Conservation (phyloP, 148 eudicot genomes). For the Persicaria maculosa region DNA sequence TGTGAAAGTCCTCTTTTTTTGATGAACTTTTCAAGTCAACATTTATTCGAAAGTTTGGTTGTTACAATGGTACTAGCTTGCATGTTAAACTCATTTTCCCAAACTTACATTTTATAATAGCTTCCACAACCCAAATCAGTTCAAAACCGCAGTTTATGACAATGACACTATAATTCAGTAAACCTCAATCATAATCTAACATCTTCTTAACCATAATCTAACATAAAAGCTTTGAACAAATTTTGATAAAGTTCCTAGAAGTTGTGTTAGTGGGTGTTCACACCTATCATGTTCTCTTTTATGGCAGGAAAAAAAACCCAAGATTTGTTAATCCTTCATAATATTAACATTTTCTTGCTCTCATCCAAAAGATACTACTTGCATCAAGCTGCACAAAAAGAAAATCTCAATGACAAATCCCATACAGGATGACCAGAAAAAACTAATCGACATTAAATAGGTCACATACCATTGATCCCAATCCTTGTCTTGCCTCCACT, state of each 20-base stretch:
- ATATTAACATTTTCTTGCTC: neutral
- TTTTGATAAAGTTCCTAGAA: too few relatives aligned
- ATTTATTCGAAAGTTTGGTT: neutral
- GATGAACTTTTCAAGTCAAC: neutral
- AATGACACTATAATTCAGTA: too few relatives aligned
- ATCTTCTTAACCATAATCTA: too few relatives aligned
- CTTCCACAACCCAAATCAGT: too few relatives aligned
- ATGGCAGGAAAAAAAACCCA: neutral
- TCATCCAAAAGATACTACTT: neutral
- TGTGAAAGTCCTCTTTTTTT: neutral
- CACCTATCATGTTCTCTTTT: too few relatives aligned
- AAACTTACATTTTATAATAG: too few relatives aligned
- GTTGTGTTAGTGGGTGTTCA: too few relatives aligned
- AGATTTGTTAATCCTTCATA: neutral
- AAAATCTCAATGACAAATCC: neutral
- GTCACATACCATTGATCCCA: conserved; percentile 83
- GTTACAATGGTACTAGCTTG: too few relatives aligned
- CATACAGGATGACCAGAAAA: neutral
- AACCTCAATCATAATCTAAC: too few relatives aligned
- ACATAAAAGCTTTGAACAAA: too few relatives aligned
- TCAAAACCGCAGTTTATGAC: too few relatives aligned
- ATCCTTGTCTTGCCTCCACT: conserved; percentile 66
- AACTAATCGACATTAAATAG: neutral
- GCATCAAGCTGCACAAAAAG: neutral
- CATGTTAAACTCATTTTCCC: too few relatives aligned